Percentiles rank a stretch among this genome's conserved stretches.
Evolutionary conservation across 2,329 filamentous ascomycete species (phyloP).

Genomic region (Huntiella savannae): DNA sequence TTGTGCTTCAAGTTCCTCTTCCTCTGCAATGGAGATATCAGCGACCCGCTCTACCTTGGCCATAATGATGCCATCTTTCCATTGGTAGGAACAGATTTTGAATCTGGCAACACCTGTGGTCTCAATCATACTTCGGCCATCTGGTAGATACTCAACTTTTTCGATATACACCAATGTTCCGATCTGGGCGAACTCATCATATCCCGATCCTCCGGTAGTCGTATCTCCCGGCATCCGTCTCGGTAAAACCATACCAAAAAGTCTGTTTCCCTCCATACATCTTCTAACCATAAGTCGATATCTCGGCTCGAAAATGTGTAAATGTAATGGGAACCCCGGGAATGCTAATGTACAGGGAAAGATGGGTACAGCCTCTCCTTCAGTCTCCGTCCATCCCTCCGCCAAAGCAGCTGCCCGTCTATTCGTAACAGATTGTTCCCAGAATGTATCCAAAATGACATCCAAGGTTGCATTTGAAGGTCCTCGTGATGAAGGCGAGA

Average conservation of each 20-base stretch:
- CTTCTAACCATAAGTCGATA: constrained; percentile 80
- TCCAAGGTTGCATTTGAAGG: constrained; percentile 44
- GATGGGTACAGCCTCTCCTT: constrained; percentile 31
- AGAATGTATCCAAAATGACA: constrained; percentile 47
- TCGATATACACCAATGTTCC: constrained; percentile 64
- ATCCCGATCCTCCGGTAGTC: constrained; percentile 15
- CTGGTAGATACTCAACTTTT: constrained; percentile 51
- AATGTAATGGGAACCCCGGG: constrained; percentile 64
- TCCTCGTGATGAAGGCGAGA: constrained; percentile 20
- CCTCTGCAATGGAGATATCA: constrained; percentile 64
- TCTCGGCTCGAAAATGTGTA: constrained; percentile 83
- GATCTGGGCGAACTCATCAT: constrained; percentile 42
- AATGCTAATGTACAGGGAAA: constrained; percentile 73
- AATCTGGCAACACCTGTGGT: constrained; percentile 62
- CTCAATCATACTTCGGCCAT: constrained; percentile 68
- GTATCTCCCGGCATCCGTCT: constrained; percentile 27
- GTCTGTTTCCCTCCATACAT: constrained; percentile 50
- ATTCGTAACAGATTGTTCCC: constrained; percentile 42
- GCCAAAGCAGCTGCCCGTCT: constrained; percentile 35
- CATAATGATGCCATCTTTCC: constrained; percentile 59
- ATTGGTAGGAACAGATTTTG: constrained; percentile 42
- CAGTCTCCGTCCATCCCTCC: constrained; percentile 31
- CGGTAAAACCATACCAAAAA: constrained; percentile 72
- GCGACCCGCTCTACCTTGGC: constrained; percentile 60
- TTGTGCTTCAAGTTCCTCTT: constrained; percentile 54